Percentiles rank a stretch among this genome's conserved stretches.
phyloP scores from a whole-genome alignment of 495 filamentous ascomycete genomes.

The Talaromyces nanjingensis region DNA sequence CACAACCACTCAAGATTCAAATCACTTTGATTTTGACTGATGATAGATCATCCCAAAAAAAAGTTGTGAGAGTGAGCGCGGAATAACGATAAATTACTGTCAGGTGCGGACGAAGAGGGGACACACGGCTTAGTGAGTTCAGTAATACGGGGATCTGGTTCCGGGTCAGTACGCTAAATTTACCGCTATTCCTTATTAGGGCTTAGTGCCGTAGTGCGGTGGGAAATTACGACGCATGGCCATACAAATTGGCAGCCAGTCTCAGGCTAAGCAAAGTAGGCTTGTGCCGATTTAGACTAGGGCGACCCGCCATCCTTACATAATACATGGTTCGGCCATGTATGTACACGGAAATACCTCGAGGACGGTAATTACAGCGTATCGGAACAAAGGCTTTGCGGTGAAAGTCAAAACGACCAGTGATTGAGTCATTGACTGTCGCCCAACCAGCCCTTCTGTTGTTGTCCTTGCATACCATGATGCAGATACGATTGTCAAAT shows the following conservation, averaged over 20 bases:
- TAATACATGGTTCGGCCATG: background rate
- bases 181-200: background rate
- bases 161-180: background rate
- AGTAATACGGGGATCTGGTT: conserved; percentile 7
- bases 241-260: background rate
- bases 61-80: conserved; percentile 3
- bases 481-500: background rate
- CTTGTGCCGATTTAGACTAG: background rate
- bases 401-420: background rate
- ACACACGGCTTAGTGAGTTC: background rate
- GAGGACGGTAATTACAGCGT: background rate
- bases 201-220: background rate
- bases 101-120: conserved; percentile 1
- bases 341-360: background rate
- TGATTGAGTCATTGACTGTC: background rate
- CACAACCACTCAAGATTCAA: background rate
- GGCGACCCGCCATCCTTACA: background rate
- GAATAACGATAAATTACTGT: background rate
- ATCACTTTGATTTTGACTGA: background rate
- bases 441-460: background rate
- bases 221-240: background rate
- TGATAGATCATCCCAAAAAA: conserved; percentile 1
- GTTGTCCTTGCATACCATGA: background rate
- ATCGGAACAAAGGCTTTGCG: background rate
- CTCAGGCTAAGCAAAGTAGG: background rate